Base-by-base conservation (phyloP, 2,329 filamentous ascomycete genomes). In the Arachnomyces sp. region DNA sequence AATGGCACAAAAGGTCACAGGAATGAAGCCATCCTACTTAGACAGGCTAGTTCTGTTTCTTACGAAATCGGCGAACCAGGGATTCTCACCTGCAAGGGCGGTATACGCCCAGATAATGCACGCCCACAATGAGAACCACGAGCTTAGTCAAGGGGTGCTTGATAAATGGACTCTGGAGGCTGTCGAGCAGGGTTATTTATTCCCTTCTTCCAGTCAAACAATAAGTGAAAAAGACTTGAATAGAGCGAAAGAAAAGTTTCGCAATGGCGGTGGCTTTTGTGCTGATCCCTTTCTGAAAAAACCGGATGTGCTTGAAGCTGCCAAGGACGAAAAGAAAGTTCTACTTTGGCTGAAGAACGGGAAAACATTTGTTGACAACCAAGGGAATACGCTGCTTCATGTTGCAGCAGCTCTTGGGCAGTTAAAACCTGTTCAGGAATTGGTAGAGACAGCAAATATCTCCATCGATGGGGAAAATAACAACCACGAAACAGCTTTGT, bases 301-400 rank as follows among this genome's bases (percentile, higher is more conserved):
- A 17, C 35, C 34, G 1, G 37, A 44, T 15, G 33, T 48, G 15
- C 12, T 54, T 17, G 44, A 46, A 14, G 35, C 39, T 7, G 45
- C 44, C 4, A 29, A 41, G 14, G 41, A 42, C 35, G 28, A 14
- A 2, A 9, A 39, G 9, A 47, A 39, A 35, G 44, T 35, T 4
- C 17, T 44, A 6, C 39, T 36, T 14, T 52, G 47, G 47, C 31
- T 8, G 11, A 35, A 42, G 30, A 47, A 45, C 7, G 21, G 15
- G 17, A 32, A 43, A 13, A 5, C 21, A 25, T 25, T 52, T 29
- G 44, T 57, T 7, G 54, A 57, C 28, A 43, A 45, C 5, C 45
- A 45, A 43, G 50, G 48, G 12, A 57, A 57, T 32, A 55, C 53
- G 6, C 36, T 56, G 1, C 43, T 57, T 9, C 54, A 57, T 34